These are phyloP conservation scores for Aspergillus sp. DNA, from an alignment of 2,329 filamentous ascomycete genomes.

Conservation along the genomic window DNA sequence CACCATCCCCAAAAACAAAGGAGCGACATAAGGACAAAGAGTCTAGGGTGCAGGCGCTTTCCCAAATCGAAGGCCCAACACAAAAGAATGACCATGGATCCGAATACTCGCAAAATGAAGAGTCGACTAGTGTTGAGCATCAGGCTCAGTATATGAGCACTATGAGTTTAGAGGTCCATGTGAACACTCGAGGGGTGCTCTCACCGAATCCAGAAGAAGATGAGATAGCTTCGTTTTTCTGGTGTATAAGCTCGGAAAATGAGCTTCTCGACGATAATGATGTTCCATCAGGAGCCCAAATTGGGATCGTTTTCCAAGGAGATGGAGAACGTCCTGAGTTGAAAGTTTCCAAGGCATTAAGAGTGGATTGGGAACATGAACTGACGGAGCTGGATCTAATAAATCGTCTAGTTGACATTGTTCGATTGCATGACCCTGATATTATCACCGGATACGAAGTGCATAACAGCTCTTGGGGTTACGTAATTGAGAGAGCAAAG, in stretches of 20 bases:
- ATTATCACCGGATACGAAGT: conserved; percentile 94
- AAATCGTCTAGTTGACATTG: conserved; percentile 81
- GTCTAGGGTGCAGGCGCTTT: conserved; percentile 50
- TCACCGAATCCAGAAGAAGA: conserved; percentile 89
- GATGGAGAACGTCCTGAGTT: conserved; percentile 59
- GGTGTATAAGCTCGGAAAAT: conserved; percentile 80
- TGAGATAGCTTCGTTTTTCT: conserved; percentile 84
- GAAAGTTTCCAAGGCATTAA: conserved; percentile 62
- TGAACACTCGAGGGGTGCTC: conserved; percentile 78
- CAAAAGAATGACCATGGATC: conserved; percentile 79
- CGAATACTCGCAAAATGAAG: conserved; percentile 77
- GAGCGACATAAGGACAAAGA: conserved; percentile 13
- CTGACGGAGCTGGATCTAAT: conserved; percentile 79
- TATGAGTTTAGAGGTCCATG: conserved; percentile 90
- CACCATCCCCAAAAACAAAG: conserved; percentile 9
- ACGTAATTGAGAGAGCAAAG: conserved; percentile 84
- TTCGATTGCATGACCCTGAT: conserved; percentile 81
- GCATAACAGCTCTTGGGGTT: conserved; percentile 91
- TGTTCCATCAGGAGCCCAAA: conserved; percentile 51
- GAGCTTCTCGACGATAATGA: conserved; percentile 53
- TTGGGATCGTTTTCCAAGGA: conserved; percentile 73
- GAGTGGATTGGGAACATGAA: conserved; percentile 70
- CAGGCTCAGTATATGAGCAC: conserved; percentile 94
- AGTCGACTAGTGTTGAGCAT: conserved; percentile 74
- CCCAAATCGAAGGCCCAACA: conserved; percentile 86